Percentiles rank a stretch among this genome's conserved stretches.
phyloP scores from a whole-genome alignment of 2,329 filamentous ascomycete genomes.

The Onygenales sp. region DNA sequence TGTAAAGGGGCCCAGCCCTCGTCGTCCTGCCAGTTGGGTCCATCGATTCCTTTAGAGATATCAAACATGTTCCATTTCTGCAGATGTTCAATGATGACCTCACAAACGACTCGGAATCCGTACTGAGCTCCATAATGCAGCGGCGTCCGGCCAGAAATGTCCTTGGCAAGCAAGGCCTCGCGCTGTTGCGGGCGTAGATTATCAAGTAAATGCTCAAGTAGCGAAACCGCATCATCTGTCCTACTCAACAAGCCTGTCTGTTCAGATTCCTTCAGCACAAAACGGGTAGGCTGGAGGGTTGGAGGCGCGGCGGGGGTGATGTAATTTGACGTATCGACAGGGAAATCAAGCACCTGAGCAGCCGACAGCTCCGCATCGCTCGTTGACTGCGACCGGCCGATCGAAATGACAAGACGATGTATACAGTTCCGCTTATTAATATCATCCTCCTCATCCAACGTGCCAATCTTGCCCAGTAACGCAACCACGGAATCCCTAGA shows the following conservation, averaged over 20 bases:
- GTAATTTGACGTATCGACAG: slow-evolving; percentile 56
- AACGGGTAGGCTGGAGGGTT: slow-evolving; percentile 49
- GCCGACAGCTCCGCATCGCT: slow-evolving; percentile 44
- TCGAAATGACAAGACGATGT: slow-evolving; percentile 84
- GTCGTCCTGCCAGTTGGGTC: slow-evolving; percentile 78
- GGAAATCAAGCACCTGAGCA: slow-evolving; percentile 41
- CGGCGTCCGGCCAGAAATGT: slow-evolving; percentile 13
- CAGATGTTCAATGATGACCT: slow-evolving; percentile 80
- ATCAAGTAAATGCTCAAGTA: slow-evolving; percentile 56
- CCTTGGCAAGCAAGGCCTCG: slow-evolving; percentile 43
- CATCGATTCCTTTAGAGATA: slow-evolving; percentile 76
- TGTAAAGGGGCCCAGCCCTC: slow-evolving; percentile 89
- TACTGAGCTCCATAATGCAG: slow-evolving; percentile 60
- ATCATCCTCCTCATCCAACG: slow-evolving; percentile 77
- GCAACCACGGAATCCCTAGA: slow-evolving; percentile 61
- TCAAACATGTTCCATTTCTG: slow-evolving; percentile 83
- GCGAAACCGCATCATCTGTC: slow-evolving; percentile 65
- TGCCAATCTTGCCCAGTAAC: slow-evolving; percentile 59
- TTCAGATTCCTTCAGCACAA: slow-evolving; percentile 58
- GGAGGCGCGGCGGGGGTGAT: slow-evolving; percentile 70
- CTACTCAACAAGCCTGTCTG: slow-evolving; percentile 50
- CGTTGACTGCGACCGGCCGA: slow-evolving; percentile 62
- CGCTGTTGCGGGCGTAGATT: slow-evolving; percentile 59
- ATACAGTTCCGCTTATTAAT: slow-evolving; percentile 92
- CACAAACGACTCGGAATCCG: slow-evolving; percentile 82